Percentiles rank a stretch among this genome's conserved stretches.
These are phyloP conservation scores for Cutaneotrichosporon mucoides DNA, from an alignment of 1,284 basidiomycete species.

Conservation along the genomic window DNA sequence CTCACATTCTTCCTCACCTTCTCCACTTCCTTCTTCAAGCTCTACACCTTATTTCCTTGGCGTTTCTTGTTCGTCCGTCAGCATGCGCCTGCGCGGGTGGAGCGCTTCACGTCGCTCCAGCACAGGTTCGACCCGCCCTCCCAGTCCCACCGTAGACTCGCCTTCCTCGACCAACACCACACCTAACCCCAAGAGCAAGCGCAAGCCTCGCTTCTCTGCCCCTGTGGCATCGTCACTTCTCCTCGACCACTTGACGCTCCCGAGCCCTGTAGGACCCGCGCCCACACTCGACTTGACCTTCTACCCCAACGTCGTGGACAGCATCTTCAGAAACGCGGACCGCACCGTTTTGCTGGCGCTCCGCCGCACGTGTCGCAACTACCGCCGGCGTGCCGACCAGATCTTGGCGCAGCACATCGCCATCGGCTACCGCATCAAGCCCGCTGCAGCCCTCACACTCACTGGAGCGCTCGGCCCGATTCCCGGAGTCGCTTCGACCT, in stretches of 20 bases:
- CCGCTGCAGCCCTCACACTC: neutral
- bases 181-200: neutral
- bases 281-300: neutral
- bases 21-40: neutral
- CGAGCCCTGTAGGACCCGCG: neutral
- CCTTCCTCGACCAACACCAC: neutral
- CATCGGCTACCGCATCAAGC: neutral
- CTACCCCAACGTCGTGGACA: constrained; percentile 2
- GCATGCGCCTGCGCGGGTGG: neutral
- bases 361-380: neutral
- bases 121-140: neutral
- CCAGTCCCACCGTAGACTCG: neutral
- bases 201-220: neutral
- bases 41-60: too few relatives aligned
- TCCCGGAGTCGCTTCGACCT: neutral
- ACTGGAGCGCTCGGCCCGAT: neutral
- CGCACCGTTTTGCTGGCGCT: neutral
- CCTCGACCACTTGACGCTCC: neutral
- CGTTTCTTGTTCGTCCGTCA: neutral
- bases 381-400: constrained; percentile 4
- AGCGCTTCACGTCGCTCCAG: too few relatives aligned
- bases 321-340: neutral
- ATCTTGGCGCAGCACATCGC: constrained; percentile 2
- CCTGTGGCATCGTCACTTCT: too few relatives aligned
- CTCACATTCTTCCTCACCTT: neutral